Evolutionary conservation across 352 stramenopile genomes (phyloP).

Genomic region (Globisporangium spiculum): DNA sequence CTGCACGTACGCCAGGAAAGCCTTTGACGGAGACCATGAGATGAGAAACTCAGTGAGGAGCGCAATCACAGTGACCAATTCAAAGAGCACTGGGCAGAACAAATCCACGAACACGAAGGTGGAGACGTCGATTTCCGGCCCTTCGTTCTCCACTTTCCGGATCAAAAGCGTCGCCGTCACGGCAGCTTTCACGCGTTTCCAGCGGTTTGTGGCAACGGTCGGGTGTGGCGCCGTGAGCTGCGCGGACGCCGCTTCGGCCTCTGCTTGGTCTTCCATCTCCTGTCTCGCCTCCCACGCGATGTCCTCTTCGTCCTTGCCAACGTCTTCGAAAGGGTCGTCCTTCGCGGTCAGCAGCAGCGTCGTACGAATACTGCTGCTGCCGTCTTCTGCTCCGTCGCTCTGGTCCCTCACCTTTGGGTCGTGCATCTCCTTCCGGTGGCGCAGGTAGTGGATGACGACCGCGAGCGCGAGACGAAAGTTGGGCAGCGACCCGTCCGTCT

Average conservation of each 20-base stretch:
- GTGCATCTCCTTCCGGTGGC: constrained; percentile 62
- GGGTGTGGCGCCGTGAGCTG: constrained; percentile 7
- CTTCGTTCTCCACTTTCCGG: constrained; percentile 53
- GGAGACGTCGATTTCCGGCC: constrained; percentile 58
- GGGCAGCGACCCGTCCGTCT: constrained; percentile 59
- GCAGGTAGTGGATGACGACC: constrained; percentile 77
- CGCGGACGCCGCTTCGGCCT: constrained; percentile 20
- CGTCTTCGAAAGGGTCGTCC: constrained; percentile 53
- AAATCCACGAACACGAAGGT: constrained; percentile 78
- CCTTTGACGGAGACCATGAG: constrained; percentile 55
- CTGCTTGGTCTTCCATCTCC: constrained; percentile 26
- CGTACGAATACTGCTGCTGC: background rate
- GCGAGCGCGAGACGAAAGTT: constrained; percentile 78
- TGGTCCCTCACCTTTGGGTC: constrained; percentile 9
- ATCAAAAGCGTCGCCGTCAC: constrained; percentile 61
- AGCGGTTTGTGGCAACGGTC: constrained; percentile 34
- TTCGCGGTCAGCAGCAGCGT: constrained; percentile 45
- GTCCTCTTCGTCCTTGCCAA: constrained; percentile 61
- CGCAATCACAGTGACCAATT: constrained; percentile 47
- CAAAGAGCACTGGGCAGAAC: constrained; percentile 70
- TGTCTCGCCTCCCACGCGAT: constrained; percentile 33
- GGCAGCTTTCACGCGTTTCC: constrained; percentile 49
- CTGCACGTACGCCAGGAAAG: constrained; percentile 69
- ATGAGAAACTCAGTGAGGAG: constrained; percentile 50
- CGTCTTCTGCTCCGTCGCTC: background rate